phyloP scores from a whole-genome alignment of 2,329 filamentous ascomycete species.

The Cercospora zeae-maydis region DNA sequence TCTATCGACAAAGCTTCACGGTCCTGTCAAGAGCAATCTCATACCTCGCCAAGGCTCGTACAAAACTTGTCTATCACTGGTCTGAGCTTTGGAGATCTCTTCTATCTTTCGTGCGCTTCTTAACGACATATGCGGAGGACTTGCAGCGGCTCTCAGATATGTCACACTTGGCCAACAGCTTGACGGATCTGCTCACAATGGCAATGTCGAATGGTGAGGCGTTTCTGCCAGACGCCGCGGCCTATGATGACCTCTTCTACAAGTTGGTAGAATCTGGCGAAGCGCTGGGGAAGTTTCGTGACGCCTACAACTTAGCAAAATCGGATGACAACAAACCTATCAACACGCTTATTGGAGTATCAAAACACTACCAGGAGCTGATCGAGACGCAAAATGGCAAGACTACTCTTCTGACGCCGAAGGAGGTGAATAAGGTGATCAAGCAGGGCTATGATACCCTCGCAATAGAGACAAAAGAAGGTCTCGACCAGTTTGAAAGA shows the following conservation, averaged over 20 bases:
- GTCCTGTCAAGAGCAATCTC: conserved; percentile 80
- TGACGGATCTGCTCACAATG: conserved; percentile 79
- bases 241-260: conserved; percentile 97
- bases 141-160: conserved; percentile 66
- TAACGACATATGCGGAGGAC: conserved; percentile 80
- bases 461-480: conserved; percentile 84
- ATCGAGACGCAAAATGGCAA: conserved; percentile 59
- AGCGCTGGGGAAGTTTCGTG: conserved; percentile 73
- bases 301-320: conserved; percentile 59
- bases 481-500: conserved; percentile 59
- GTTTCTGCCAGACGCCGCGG: conserved; percentile 80
- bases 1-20: conserved; percentile 67
- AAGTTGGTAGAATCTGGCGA: conserved; percentile 93
- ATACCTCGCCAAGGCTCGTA: conserved; percentile 76
- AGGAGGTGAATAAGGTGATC: conserved; percentile 84
- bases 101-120: conserved; percentile 81
- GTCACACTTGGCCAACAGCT: conserved; percentile 68
- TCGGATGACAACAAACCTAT: conserved; percentile 60
- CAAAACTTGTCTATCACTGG: conserved; percentile 86
- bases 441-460: conserved; percentile 95
- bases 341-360: conserved; percentile 77
- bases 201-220: conserved; percentile 82
- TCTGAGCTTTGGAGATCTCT: conserved; percentile 88
- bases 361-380: conserved; percentile 80
- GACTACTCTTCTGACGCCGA: conserved; percentile 66